These are phyloP conservation scores for Sporothrix luriei DNA, from an alignment of 2,329 filamentous ascomycete species.

Conservation along the genomic window DNA sequence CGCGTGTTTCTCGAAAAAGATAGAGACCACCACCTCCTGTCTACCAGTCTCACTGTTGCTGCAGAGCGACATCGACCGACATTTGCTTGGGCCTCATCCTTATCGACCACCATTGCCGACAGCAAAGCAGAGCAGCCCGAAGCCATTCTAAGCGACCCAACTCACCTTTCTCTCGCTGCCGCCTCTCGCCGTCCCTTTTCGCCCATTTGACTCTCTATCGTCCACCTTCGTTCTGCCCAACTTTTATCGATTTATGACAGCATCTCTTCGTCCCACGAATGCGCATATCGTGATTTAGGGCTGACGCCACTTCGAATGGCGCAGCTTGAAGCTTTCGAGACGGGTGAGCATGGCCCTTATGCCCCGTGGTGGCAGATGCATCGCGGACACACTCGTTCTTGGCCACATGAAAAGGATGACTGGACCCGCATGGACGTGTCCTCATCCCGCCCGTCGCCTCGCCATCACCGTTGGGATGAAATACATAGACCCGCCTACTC, in stretches of 20 bases:
- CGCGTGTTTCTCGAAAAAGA: slow-evolving; percentile 5
- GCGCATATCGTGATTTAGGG: slow-evolving; percentile 36
- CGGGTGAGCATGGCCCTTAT: slow-evolving; percentile 37
- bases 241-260: slow-evolving; percentile 18
- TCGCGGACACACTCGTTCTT: slow-evolving; percentile 35
- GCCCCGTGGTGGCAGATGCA: slow-evolving; percentile 39
- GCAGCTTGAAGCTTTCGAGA: slow-evolving; percentile 39
- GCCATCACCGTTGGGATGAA: slow-evolving; percentile 39
- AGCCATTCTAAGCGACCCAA: neutral
- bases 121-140: neutral
- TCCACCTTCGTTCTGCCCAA: neutral
- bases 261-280: slow-evolving; percentile 30
- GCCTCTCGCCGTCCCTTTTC: neutral
- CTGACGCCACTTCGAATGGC: slow-evolving; percentile 43
- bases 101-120: slow-evolving; percentile 18
- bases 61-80: slow-evolving; percentile 15
- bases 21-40: slow-evolving; percentile 6
- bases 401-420: slow-evolving; percentile 39
- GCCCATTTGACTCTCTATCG: neutral
- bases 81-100: slow-evolving; percentile 1
- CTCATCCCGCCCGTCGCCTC: slow-evolving; percentile 40
- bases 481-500: slow-evolving; percentile 38
- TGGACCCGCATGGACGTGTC: slow-evolving; percentile 40
- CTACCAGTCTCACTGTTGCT: neutral
- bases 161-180: slow-evolving; percentile 5